Percentiles rank a stretch among this genome's conserved stretches.
phyloP scores from a whole-genome alignment of 129 eudicot species.

The Tanacetum coccineum region DNA sequence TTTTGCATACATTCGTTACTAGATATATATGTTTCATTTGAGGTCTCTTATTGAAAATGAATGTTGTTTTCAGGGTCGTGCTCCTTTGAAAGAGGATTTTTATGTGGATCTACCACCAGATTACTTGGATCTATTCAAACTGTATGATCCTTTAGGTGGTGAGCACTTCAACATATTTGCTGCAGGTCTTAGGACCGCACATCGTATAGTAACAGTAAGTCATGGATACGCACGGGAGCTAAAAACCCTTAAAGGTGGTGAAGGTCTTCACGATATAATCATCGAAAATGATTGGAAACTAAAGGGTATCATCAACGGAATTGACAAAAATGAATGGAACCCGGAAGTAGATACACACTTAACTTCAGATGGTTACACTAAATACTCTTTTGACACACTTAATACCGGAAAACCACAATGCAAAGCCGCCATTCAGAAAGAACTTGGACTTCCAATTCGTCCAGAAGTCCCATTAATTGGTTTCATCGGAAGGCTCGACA shows the following conservation, averaged over 20 bases:
- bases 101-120: slow-evolving; percentile 74
- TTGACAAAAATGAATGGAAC: slow-evolving; percentile 79
- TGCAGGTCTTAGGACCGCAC: slow-evolving; percentile 77
- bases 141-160: slow-evolving; percentile 27
- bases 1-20: not conserved
- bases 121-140: slow-evolving; percentile 71
- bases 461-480: slow-evolving; percentile 67
- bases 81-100: slow-evolving; percentile 72
- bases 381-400: slow-evolving; percentile 73
- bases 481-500: slow-evolving; percentile 87
- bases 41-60: no score
- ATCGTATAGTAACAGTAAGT: slow-evolving; percentile 94
- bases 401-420: slow-evolving; percentile 65
- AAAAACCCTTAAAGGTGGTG: slow-evolving; percentile 85
- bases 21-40: not conserved
- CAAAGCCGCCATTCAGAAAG: slow-evolving; percentile 80
- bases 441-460: slow-evolving; percentile 73
- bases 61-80: slow-evolving; percentile 64
- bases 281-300: slow-evolving; percentile 90
- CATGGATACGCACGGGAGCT: slow-evolving; percentile 93
- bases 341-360: slow-evolving; percentile 66
- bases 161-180: slow-evolving; percentile 94
- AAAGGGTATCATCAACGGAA: slow-evolving; percentile 80
- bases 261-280: slow-evolving; percentile 77
- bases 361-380: slow-evolving; percentile 71